Evolutionary conservation across 345 rosid species (phyloP).

Genomic region (Geranium brycei): DNA sequence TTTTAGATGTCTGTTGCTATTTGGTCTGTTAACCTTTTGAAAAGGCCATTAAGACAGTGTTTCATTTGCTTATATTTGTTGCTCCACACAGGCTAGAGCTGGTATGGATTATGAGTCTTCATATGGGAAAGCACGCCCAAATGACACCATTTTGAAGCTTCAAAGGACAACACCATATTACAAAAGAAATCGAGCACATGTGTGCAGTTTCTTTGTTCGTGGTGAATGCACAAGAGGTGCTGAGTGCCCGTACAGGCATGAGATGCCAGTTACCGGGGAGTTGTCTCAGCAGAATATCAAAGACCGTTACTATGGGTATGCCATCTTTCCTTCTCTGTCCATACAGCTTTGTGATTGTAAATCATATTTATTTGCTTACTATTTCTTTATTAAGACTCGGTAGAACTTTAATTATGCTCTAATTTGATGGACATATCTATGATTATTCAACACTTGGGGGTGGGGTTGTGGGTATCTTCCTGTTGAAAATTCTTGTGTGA

Average conservation of each 20-base stretch:
- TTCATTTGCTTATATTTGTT: background rate
- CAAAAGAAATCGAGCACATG: conserved; percentile 85
- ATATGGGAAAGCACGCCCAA: conserved; percentile 69
- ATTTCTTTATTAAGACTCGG: too few species aligned
- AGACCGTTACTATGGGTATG: conserved; percentile 94
- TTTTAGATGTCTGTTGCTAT: too few species aligned
- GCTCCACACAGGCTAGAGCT: conserved; percentile 62
- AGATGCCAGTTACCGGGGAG: conserved; percentile 94
- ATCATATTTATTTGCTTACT: too few species aligned
- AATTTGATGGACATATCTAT: too few species aligned
- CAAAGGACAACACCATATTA: conserved; percentile 89
- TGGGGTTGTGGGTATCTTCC: too few species aligned
- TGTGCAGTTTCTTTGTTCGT: conserved; percentile 84
- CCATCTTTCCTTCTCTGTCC: background rate
- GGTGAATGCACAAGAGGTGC: conserved; percentile 97
- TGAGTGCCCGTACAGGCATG: conserved; percentile 93
- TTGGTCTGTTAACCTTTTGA: too few species aligned
- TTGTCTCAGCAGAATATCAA: conserved; percentile 89
- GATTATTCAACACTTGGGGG: too few species aligned
- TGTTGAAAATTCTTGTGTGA: too few species aligned
- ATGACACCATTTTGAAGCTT: conserved; percentile 82
- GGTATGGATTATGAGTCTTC: conserved; percentile 96
- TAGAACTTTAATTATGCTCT: too few species aligned
- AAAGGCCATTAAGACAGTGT: too few species aligned
- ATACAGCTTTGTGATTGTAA: too few species aligned